These are phyloP conservation scores for Globisporangium polare DNA, from an alignment of 352 stramenopile genomes.

Conservation along the genomic window DNA sequence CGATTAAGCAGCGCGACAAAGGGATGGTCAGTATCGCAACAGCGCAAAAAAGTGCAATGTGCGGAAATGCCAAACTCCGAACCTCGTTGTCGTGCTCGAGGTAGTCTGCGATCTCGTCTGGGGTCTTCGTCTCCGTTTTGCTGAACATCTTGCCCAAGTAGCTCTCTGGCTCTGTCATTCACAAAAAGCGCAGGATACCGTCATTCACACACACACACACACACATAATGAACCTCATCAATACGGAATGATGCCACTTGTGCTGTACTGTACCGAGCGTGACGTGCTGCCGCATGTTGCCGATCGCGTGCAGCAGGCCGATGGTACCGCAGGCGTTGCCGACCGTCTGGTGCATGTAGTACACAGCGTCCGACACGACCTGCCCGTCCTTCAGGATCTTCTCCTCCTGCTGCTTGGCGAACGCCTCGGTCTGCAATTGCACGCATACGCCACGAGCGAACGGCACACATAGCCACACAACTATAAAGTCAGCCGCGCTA, in stretches of 20 bases:
- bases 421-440: constrained; percentile 63
- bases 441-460: not conserved
- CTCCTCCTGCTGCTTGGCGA: constrained; percentile 63
- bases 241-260: not conserved
- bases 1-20: too few species aligned
- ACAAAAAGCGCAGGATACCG: not conserved
- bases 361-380: constrained; percentile 68
- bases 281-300: constrained; percentile 86
- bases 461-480: not conserved
- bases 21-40: too few species aligned
- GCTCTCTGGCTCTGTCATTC: constrained; percentile 37
- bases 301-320: constrained; percentile 92
- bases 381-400: constrained; percentile 74
- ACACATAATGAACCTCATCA: too few species aligned
- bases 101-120: constrained; percentile 79
- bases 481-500: constrained; percentile 10
- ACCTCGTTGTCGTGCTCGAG: constrained; percentile 90
- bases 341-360: constrained; percentile 96
- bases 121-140: constrained; percentile 72
- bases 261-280: constrained; percentile 45
- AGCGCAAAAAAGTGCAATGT: too few species aligned
- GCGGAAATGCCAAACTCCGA: not conserved
- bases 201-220: too few species aligned
- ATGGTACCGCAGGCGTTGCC: constrained; percentile 97
- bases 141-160: constrained; percentile 85